Percentiles rank a stretch among this genome's conserved stretches.
These are phyloP conservation scores for Hordeum vulgare DNA, from an alignment of 176 grass and related monocot species.

Conservation along the genomic window MorexV3_pseudomolecules_assembly NC_058519.1:21829193-21829692, in stretches of 20 bases:
- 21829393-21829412: too few species aligned
- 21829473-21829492: neutral
- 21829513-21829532: neutral
- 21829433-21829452: too few species aligned
- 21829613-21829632: too few species aligned
- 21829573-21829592: neutral
- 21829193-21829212: too few species aligned
- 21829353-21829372: too few species aligned
- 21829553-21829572: neutral
- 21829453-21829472: neutral
- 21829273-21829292: neutral
- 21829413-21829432: too few species aligned
- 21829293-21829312: too few species aligned
- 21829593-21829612: neutral
- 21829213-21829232: neutral
- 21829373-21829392: too few species aligned
- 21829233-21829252: neutral
- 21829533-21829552: neutral
- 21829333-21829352: too few species aligned
- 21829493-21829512: neutral
- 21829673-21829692: neutral
- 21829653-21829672: neutral
- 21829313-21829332: too few species aligned
- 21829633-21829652: neutral
- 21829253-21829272: neutral